Conservation (phyloP, 73 alveolate genomes). For the Diophrys sp. region DNA sequence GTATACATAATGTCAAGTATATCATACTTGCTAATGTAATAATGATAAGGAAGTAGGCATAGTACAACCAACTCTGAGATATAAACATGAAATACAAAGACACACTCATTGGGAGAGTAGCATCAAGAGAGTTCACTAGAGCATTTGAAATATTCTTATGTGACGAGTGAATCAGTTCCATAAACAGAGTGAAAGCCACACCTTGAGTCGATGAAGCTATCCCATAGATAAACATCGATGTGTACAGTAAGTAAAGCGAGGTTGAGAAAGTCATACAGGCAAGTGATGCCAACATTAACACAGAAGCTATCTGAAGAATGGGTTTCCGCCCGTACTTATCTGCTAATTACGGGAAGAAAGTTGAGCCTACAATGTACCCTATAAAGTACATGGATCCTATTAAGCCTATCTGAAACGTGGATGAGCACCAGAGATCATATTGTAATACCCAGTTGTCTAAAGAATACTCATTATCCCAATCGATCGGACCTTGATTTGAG, state of each 20-base stretch:
- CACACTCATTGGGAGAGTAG: background rate
- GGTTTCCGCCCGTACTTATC: conserved; percentile 41
- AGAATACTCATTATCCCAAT: conserved; percentile 18
- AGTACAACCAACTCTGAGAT: conserved; percentile 16
- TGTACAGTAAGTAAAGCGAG: conserved; percentile 3
- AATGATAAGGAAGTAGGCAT: background rate
- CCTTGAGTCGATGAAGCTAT: conserved; percentile 22
- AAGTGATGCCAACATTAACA: background rate
- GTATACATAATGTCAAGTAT: conserved; percentile 13
- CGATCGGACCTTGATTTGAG: background rate
- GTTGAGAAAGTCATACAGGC: background rate
- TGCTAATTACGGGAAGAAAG: conserved; percentile 26
- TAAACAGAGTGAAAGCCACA: conserved; percentile 31
- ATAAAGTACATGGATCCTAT: conserved; percentile 22
- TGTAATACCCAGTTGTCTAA: conserved; percentile 29
- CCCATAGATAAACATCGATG: conserved; percentile 15
- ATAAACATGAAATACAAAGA: conserved; percentile 23
- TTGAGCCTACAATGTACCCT: conserved; percentile 32
- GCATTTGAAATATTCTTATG: conserved; percentile 16
- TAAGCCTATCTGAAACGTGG: conserved; percentile 15
- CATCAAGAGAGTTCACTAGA: conserved; percentile 22
- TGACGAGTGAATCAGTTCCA: conserved; percentile 26
- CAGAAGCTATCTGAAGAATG: conserved; percentile 15
- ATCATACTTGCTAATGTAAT: conserved; percentile 4
- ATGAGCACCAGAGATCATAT: conserved; percentile 15